Base-by-base conservation (phyloP, 345 rosid species). In the Eucalyptus microcorys region DNA sequence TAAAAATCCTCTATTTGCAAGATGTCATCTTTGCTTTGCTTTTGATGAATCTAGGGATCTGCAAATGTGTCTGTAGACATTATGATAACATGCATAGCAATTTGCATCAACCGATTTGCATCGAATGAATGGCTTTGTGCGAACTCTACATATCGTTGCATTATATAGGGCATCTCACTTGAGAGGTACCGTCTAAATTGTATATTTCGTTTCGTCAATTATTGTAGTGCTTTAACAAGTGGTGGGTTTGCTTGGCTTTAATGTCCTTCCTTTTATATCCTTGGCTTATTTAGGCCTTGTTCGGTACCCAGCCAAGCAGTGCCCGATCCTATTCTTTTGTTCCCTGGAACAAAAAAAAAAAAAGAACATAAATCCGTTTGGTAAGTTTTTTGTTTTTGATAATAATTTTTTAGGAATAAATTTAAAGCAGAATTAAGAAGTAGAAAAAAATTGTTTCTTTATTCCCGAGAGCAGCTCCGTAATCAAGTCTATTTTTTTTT, bases 381-480 rank as follows among this genome's bases (percentile, higher is more conserved):
- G 10, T 52, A 52, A 52, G 24, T 52, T 52, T 19, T 19, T 7
- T 52, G 57, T 19, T 52, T 52, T 1, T 0, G 1, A 52, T 24
- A 7, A 50, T 8, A 50, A 50, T 52, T 0, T 52, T 52, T 1
- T 4, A 19, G 0, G 24, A 52, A 52, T 52, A 52, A 2, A 52
- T 52, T 19, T 50, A 21, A 0, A 16, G 0, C 0, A 50, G 0
- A 50, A 50, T 50, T 0, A 50, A 52, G 57, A 7, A 52, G 4
- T 7, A 7, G 55, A 52, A 19, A 7, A 19, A 52, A 52, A 7
- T 52, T 19, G 8, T 0, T 52, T 52, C 4, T 52, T 19, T 19
- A 52, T 52, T 52, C 0, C 10, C 1, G 0, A 52, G 57, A 52
- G 3, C 1, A 19, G 0, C 24, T 52, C 24, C 10, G 0, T 0